Percentiles rank a stretch among this genome's conserved stretches.
phyloP scores from a whole-genome alignment of 768 basidiomycete genomes.

The Boletellus ananiceps region DNA sequence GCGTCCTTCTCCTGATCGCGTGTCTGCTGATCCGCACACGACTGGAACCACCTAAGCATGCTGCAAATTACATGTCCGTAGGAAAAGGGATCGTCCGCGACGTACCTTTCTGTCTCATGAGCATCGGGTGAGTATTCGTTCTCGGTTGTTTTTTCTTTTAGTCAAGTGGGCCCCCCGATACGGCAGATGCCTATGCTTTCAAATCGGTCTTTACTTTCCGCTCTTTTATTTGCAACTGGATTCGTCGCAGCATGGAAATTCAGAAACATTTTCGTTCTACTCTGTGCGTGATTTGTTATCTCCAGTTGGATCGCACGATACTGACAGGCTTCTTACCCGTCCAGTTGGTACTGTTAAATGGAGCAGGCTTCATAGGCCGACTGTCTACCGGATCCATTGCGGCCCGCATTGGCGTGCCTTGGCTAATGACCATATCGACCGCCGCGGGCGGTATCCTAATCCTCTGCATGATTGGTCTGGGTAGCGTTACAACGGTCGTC shows the following conservation, averaged over 20 bases:
- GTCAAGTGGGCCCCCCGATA: not conserved
- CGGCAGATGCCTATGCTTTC: slow-evolving; percentile 23
- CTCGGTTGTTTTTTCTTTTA: not conserved
- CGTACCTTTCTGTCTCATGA: slow-evolving; percentile 16
- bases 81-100: slow-evolving; percentile 15
- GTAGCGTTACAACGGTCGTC: slow-evolving; percentile 31
- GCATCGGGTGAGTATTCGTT: slow-evolving; percentile 16
- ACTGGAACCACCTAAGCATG: slow-evolving; percentile 29
- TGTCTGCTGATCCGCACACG: slow-evolving; percentile 36
- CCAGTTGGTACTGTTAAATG: slow-evolving; percentile 52
- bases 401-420: slow-evolving; percentile 41
- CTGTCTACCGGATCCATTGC: slow-evolving; percentile 42
- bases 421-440: slow-evolving; percentile 36
- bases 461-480: slow-evolving; percentile 42
- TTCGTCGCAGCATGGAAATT: slow-evolving; percentile 43
- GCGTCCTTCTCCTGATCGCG: slow-evolving; percentile 33
- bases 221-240: slow-evolving; percentile 56
- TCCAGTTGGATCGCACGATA: not conserved
- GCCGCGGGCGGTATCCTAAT: slow-evolving; percentile 33
- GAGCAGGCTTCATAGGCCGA: slow-evolving; percentile 47
- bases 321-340: not conserved
- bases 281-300: slow-evolving; percentile 32
- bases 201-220: slow-evolving; percentile 44
- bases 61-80: slow-evolving; percentile 13
- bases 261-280: slow-evolving; percentile 50